Evolutionary conservation across 192 early-diverging fungal genomes (phyloP).

Genomic region (Coemansia sp.): DNA sequence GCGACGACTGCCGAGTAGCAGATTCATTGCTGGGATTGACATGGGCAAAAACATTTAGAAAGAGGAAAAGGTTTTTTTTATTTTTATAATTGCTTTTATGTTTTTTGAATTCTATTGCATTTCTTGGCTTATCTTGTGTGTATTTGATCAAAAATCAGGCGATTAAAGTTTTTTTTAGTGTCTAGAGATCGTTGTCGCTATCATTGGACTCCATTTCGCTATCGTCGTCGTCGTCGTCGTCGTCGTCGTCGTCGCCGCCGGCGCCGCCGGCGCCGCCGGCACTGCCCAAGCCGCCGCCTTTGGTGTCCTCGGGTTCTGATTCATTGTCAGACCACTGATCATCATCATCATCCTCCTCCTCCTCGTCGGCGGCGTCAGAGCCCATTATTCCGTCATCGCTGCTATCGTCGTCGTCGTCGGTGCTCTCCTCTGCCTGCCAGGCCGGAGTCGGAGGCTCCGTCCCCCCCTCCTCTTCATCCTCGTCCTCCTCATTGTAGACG

Average conservation of each 20-base stretch:
- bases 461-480: constrained; percentile 18
- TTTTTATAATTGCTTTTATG: too few relatives aligned
- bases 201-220: not conserved
- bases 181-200: not conserved
- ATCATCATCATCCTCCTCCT: too few relatives aligned
- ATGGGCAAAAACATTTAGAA: too few relatives aligned
- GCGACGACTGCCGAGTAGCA: not conserved
- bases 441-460: constrained; percentile 34
- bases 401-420: constrained; percentile 17
- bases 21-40: too few relatives aligned
- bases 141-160: not conserved
- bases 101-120: too few relatives aligned
- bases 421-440: constrained; percentile 47
- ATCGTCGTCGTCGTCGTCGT: constrained; percentile 4
- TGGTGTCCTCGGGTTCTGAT: not conserved
- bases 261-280: too few relatives aligned
- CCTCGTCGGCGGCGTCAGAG: constrained; percentile 10
- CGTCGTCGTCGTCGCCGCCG: not conserved
- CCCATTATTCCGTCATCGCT: not conserved
- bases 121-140: not conserved
- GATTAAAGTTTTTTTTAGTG: not conserved
- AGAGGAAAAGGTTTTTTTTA: not conserved
- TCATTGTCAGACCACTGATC: constrained; percentile 37
- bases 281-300: too few relatives aligned
- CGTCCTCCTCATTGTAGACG: constrained; percentile 27